Evolutionary conservation across 1,139 yeast genomes (phyloP), one percentile per base, ranked within the genome.

Genomic region (Yamadazyma sp.): DNA sequence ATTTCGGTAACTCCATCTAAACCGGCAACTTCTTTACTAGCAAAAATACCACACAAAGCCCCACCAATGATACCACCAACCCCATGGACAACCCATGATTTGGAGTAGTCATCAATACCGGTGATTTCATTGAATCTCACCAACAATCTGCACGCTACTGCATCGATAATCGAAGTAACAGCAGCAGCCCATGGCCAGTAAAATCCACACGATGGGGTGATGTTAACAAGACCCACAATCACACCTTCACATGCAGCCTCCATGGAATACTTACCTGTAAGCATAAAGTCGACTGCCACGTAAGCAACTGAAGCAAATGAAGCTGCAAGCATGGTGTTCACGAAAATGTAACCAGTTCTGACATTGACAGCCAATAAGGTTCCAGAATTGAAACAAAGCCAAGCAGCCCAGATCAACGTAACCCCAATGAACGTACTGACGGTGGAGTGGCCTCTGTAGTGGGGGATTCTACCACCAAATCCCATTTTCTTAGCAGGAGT

Each of bases 341-440:
- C 85, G 60, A 86, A 80, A 23, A 96, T 95, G 70, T 88, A 88
- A 82, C 88, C 87, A 40, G 96, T 89, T 66, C 97, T 83, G 57
- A 87, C 80, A 46, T 90, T 67, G 26, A 96, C 85, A 58, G 87
- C 85, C 60, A 96, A 96, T 39, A 96, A 86, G 35, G 96, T 86
- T 52, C 97, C 97, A 61, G 96, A 96, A 73, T 90, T 90, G 78
- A 90, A 90, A 39, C 97, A 96, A 54, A 86, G 86, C 97, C 98
- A 90, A 30, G 97, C 97, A 53, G 88, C 88, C 95, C 96, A 89
- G 54, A 90, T 78, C 69, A 92, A 85, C 5, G 86, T 82, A 16
- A 96, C 89, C 39, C 97, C 98, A 45, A 92, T 67, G 13, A 88
- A 95, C 38, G 87, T 87, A 36, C 89, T 79, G 7, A 92, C 77